phyloP scores from a whole-genome alignment of 371 early-diverging fungal species.

The Rhizopus stolonifer region DNA sequence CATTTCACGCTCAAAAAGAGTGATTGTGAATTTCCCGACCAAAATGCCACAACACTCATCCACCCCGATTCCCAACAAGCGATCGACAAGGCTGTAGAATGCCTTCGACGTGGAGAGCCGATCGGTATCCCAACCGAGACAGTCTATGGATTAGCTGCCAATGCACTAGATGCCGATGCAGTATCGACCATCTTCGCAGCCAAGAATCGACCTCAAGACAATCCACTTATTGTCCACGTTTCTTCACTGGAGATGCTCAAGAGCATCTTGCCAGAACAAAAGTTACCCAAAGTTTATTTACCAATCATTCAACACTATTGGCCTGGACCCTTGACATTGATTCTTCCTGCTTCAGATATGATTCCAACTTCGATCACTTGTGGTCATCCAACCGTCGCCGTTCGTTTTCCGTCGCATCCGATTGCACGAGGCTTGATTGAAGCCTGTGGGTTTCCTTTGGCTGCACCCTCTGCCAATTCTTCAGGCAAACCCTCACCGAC shows the following conservation, averaged over 20 bases:
- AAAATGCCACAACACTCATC: slow-evolving; percentile 25
- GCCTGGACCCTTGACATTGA: slow-evolving; percentile 98
- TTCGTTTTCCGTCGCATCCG: slow-evolving; percentile 95
- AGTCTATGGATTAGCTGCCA: slow-evolving; percentile 98
- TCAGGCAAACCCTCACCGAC: slow-evolving; percentile 98
- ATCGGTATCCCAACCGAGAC: slow-evolving; percentile 99
- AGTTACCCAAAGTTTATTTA: slow-evolving; percentile 67
- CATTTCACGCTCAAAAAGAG: slow-evolving; percentile 19
- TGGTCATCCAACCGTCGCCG: slow-evolving; percentile 87
- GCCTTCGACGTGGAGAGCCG: slow-evolving; percentile 49
- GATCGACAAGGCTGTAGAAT: slow-evolving; percentile 48
- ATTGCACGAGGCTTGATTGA: slow-evolving; percentile 90
- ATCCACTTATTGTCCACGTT: slow-evolving; percentile 98
- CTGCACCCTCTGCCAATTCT: slow-evolving; percentile 99
- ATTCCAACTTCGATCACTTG: slow-evolving; percentile 85
- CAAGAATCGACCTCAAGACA: slow-evolving; percentile 97
- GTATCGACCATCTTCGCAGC: slow-evolving; percentile 86
- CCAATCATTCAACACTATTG: slow-evolving; percentile 76
- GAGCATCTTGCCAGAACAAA: slow-evolving; percentile 55
- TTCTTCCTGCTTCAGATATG: slow-evolving; percentile 73
- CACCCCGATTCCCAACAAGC: slow-evolving; percentile 25
- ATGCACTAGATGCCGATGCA: slow-evolving; percentile 75
- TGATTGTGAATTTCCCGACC: slow-evolving; percentile 18
- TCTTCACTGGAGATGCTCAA: slow-evolving; percentile 90
- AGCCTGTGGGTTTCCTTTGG: slow-evolving; percentile 88